phyloP scores from a whole-genome alignment of 2,329 filamentous ascomycete genomes.

The Clonostachys chloroleuca region DNA sequence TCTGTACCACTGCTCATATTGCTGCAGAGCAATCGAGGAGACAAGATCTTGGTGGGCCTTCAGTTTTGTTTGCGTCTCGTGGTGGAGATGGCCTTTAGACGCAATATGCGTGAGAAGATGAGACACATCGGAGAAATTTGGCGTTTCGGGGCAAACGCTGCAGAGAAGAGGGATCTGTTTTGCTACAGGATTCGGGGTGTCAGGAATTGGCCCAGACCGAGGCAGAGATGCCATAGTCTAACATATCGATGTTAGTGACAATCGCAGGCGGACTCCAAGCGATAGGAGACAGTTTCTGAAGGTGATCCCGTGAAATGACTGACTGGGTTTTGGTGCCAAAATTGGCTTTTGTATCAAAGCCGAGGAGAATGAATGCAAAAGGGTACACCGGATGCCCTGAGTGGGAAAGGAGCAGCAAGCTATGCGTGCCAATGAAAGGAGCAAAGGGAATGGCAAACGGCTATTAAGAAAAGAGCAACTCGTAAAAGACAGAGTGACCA shows the following conservation, averaged over 20 bases:
- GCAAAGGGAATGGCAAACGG: slow-evolving; percentile 3
- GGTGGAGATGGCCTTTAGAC: slow-evolving; percentile 86
- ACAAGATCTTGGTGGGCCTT: slow-evolving; percentile 61
- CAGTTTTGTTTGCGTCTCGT: slow-evolving; percentile 78
- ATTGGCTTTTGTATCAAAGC: background rate
- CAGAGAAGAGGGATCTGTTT: slow-evolving; percentile 66
- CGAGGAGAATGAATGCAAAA: background rate
- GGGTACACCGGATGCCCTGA: background rate
- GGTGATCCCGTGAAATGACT: background rate
- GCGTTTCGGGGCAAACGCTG: slow-evolving; percentile 75
- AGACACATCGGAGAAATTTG: slow-evolving; percentile 83
- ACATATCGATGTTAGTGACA: background rate
- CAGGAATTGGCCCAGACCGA: background rate
- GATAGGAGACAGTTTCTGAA: background rate
- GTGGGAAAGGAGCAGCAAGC: slow-evolving; percentile 18
- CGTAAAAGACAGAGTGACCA: background rate
- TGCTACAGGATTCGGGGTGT: background rate
- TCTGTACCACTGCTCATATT: slow-evolving; percentile 77
- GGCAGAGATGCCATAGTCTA: background rate
- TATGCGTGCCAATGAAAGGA: background rate
- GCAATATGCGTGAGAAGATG: slow-evolving; percentile 89
- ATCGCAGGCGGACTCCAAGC: background rate
- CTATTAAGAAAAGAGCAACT: slow-evolving; percentile 9
- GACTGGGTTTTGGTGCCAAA: slow-evolving; percentile 3
- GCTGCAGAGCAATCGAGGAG: slow-evolving; percentile 57